Evolutionary conservation across 1,139 yeast species (phyloP).

Genomic region (Nematodospora anomalae): DNA sequence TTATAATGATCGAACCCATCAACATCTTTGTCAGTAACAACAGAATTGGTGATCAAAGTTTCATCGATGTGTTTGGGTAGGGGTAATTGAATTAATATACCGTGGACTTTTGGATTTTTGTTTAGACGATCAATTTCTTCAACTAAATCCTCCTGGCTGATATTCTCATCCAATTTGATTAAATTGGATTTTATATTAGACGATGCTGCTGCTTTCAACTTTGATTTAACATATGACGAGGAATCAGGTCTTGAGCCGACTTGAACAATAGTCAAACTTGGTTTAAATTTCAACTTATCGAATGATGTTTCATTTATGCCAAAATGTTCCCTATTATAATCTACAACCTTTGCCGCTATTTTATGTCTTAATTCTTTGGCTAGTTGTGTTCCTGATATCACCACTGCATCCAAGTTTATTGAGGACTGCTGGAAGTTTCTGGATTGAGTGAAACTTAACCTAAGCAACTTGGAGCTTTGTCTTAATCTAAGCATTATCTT

Average conservation of each 20-base stretch:
- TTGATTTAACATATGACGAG: slow-evolving; percentile 72
- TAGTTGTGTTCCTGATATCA: slow-evolving; percentile 46
- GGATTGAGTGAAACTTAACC: slow-evolving; percentile 1
- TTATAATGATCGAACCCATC: slow-evolving; percentile 78
- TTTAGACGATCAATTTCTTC: slow-evolving; percentile 58
- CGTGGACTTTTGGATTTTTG: slow-evolving; percentile 64
- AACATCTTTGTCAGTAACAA: slow-evolving; percentile 67
- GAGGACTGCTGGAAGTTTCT: slow-evolving; percentile 18
- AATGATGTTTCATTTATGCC: slow-evolving; percentile 16
- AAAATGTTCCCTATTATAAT: slow-evolving; percentile 34
- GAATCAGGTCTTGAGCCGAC: slow-evolving; percentile 79
- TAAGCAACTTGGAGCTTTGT: slow-evolving; percentile 5
- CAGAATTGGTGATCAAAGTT: slow-evolving; percentile 66
- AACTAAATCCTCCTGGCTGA: slow-evolving; percentile 56
- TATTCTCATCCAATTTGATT: slow-evolving; percentile 55
- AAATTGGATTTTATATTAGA: slow-evolving; percentile 63
- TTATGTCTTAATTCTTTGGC: slow-evolving; percentile 39
- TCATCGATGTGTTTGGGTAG: slow-evolving; percentile 71
- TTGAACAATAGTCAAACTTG: slow-evolving; percentile 68
- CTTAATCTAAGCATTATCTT: slow-evolving; percentile 4
- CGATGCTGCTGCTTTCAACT: slow-evolving; percentile 68
- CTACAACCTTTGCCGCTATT: slow-evolving; percentile 44
- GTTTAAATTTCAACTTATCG: slow-evolving; percentile 49
- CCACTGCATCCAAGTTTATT: slow-evolving; percentile 32
- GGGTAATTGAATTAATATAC: slow-evolving; percentile 72